These are phyloP conservation scores for Starmerella apis DNA, from an alignment of 805 yeast species.

Conservation along the genomic window DNA sequence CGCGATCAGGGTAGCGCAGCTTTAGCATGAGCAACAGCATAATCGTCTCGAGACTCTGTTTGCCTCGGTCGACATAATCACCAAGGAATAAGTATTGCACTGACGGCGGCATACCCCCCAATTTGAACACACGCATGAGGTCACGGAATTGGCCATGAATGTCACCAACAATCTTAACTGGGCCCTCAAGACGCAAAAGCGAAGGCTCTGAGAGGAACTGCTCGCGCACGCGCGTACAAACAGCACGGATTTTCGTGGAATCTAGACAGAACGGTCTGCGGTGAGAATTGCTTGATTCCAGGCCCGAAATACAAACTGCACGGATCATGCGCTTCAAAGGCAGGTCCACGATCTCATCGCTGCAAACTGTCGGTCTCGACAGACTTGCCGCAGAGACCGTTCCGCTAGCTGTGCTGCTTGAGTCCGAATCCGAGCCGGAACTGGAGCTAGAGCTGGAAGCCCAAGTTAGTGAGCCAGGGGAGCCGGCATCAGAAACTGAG, in stretches of 20 bases:
- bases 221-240: slow-evolving; percentile 78
- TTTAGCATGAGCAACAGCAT: slow-evolving; percentile 78
- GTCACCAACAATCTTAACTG: slow-evolving; percentile 82
- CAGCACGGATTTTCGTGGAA: slow-evolving; percentile 69
- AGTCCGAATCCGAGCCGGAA: slow-evolving; percentile 1
- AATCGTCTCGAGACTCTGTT: slow-evolving; percentile 89
- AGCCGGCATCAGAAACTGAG: slow-evolving; percentile 5
- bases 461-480: slow-evolving; percentile 21
- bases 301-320: slow-evolving; percentile 26
- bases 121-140: slow-evolving; percentile 77
- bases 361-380: neutral
- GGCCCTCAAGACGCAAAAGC: slow-evolving; percentile 72
- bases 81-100: slow-evolving; percentile 87
- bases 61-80: slow-evolving; percentile 96
- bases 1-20: slow-evolving; percentile 90
- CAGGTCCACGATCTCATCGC: slow-evolving; percentile 13
- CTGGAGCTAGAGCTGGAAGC: slow-evolving; percentile 11
- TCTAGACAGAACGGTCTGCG: slow-evolving; percentile 54
- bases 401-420: slow-evolving; percentile 2
- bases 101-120: slow-evolving; percentile 94
- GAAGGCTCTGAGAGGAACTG: slow-evolving; percentile 84
- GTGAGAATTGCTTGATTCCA: slow-evolving; percentile 13
- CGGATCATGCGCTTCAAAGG: slow-evolving; percentile 24
- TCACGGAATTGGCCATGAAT: slow-evolving; percentile 97
- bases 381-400: neutral